Base-by-base conservation (phyloP, 73 alveolate genomes). In the Paramecium biaurelia region DNA sequence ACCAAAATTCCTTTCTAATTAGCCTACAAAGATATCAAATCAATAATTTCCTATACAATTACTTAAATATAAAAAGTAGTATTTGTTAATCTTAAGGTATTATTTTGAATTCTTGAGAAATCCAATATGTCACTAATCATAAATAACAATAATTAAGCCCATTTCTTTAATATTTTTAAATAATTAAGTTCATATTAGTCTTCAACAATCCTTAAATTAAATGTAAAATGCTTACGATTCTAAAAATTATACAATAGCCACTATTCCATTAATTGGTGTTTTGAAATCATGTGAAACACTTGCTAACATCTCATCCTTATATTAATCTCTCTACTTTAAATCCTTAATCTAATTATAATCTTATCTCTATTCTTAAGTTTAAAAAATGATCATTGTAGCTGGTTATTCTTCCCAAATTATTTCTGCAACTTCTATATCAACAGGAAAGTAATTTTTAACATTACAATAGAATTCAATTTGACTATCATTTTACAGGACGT, bases 61-160 rank as follows among this genome's bases (percentile, higher is more conserved):
- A 20, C 74, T 10, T 45, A n/a, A 3, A 79, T 79, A 47, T 18
- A 21, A 79, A 79, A 79, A 20, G 70, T 11, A 47, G 63, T 79
- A 10, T 18, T 38, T 5, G 63, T 30, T 42, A 79, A 47, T 42
- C 72, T 79, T 20, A 79, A 18, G 8, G 45, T 23, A 47, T 79
- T 79, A 8, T 79, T 89, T 5, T 63, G 14, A 12, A 89, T 45
- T 38, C 94, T 70, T 1, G 94, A 38, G 21, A 37, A 89, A 20
- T 89, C 94, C 37, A 89, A 70, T 14, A 89, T 89, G 34, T 89
- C 94, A 47, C 74, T 89, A 23, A 89, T 89, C 94, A 89, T 89
- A 18, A 26, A 89, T 38, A 89, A 59, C 58, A 89, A 37, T 72
- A 89, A 30, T 23, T 70, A 79, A 20, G 72, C 74, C 41, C 84